Conservation (phyloP, 1,284 basidiomycete species). For the Thecaphora frezii region DNA sequence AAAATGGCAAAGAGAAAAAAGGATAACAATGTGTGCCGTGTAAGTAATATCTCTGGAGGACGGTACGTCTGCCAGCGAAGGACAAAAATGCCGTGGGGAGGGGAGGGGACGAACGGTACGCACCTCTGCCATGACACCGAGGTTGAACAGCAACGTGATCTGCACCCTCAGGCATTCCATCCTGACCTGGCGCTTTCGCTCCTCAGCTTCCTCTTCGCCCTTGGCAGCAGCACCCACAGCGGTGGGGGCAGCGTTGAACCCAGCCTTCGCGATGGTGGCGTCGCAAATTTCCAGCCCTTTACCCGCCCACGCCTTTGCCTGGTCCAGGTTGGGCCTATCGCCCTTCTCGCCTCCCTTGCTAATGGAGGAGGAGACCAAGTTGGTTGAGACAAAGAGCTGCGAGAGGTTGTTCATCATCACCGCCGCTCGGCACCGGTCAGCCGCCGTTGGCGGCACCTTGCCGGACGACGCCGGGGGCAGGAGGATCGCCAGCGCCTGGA, state of each 20-base stretch:
- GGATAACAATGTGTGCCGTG: not conserved
- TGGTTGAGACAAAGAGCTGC: slow-evolving; percentile 41
- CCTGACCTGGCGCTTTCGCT: slow-evolving; percentile 34
- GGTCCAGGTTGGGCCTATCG: slow-evolving; percentile 22
- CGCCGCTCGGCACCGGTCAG: slow-evolving; percentile 54
- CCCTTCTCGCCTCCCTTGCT: not conserved
- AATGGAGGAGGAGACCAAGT: not conserved
- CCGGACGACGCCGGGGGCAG: slow-evolving; percentile 21
- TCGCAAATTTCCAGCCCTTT: slow-evolving; percentile 52
- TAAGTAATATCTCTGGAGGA: no score
- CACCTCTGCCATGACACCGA: slow-evolving; percentile 41
- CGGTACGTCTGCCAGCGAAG: not conserved
- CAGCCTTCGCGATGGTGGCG: slow-evolving; percentile 39
- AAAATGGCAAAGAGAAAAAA: not conserved
- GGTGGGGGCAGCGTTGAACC: slow-evolving; percentile 25
- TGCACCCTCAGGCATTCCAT: slow-evolving; percentile 50
- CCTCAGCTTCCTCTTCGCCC: slow-evolving; percentile 17
- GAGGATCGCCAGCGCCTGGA: slow-evolving; percentile 56
- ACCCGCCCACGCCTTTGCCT: slow-evolving; percentile 50
- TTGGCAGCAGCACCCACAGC: not conserved
- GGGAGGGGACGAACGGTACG: slow-evolving; percentile 3
- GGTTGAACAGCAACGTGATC: slow-evolving; percentile 53
- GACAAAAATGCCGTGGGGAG: no score
- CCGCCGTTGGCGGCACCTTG: slow-evolving; percentile 31
- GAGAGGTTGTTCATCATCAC: slow-evolving; percentile 58